These are phyloP conservation scores for Alternaria sp. DNA, from an alignment of 2,329 filamentous ascomycete genomes.

Conservation along the genomic window DNA sequence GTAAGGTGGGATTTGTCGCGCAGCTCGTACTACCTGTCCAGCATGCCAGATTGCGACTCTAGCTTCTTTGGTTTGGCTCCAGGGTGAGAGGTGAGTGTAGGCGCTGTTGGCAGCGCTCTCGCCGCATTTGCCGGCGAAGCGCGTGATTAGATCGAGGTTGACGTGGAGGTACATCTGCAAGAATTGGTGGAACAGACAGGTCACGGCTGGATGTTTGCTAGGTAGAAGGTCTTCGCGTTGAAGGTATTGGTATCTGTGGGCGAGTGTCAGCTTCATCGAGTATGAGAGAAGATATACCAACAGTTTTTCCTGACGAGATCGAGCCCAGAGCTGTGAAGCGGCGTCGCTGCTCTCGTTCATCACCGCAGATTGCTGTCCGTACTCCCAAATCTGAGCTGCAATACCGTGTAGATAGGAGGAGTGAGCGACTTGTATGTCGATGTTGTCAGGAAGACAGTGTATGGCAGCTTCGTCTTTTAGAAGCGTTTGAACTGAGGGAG, in stretches of 20 bases:
- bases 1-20: slow-evolving; percentile 20
- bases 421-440: slow-evolving; percentile 53
- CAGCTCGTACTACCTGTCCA: slow-evolving; percentile 23
- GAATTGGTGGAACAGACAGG: slow-evolving; percentile 53
- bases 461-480: slow-evolving; percentile 55
- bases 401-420: slow-evolving; percentile 24
- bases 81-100: slow-evolving; percentile 42
- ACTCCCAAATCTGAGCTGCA: slow-evolving; percentile 27
- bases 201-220: neutral
- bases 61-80: slow-evolving; percentile 47
- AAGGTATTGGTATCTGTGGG: neutral
- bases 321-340: slow-evolving; percentile 26
- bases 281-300: slow-evolving; percentile 45
- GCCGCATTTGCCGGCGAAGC: slow-evolving; percentile 70
- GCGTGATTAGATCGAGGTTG: slow-evolving; percentile 66
- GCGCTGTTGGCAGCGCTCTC: slow-evolving; percentile 63
- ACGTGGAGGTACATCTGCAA: slow-evolving; percentile 68
- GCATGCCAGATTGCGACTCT: slow-evolving; percentile 24
- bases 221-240: slow-evolving; percentile 5
- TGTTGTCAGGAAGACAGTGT: slow-evolving; percentile 54
- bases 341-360: slow-evolving; percentile 19
- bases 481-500: slow-evolving; percentile 13
- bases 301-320: slow-evolving; percentile 21
- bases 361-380: slow-evolving; percentile 21
- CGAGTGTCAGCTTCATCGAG: neutral